These are phyloP conservation scores for Chlorophyllum brunneum DNA, from an alignment of 768 basidiomycete species.

Conservation along the genomic window DNA sequence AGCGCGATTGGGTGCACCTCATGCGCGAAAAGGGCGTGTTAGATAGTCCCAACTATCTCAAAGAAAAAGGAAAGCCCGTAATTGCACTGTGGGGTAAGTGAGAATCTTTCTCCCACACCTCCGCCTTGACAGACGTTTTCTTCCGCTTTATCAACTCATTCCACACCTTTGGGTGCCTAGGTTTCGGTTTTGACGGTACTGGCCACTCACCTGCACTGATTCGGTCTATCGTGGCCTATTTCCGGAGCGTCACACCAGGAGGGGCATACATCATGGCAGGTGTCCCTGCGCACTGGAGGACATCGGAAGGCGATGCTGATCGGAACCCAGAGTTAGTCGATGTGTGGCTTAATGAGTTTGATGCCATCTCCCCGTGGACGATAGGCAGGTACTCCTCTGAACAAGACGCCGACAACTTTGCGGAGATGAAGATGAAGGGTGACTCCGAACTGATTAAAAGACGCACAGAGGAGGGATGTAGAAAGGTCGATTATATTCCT, in stretches of 20 bases:
- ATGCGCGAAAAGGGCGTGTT: conserved; percentile 55
- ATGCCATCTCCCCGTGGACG: conserved; percentile 82
- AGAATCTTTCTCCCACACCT: background rate
- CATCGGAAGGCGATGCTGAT: conserved; percentile 66
- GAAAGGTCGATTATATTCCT: conserved; percentile 77
- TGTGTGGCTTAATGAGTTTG: conserved; percentile 75
- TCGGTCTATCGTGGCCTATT: conserved; percentile 48
- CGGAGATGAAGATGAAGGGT: conserved; percentile 54
- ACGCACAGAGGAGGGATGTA: conserved; percentile 38
- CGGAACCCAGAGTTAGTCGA: conserved; percentile 58
- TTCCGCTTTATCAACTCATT: background rate
- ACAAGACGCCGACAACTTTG: conserved; percentile 60
- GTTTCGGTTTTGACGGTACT: conserved; percentile 64
- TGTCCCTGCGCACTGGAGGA: conserved; percentile 72
- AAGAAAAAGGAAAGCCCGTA: conserved; percentile 66
- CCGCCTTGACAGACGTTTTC: background rate
- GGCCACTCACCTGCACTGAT: conserved; percentile 62
- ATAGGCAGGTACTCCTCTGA: conserved; percentile 65
- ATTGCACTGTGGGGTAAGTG: conserved; percentile 66
- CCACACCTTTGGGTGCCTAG: conserved; percentile 27
- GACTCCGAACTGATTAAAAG: conserved; percentile 59
- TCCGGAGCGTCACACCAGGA: conserved; percentile 61
- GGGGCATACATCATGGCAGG: conserved; percentile 76
- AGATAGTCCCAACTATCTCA: conserved; percentile 71
- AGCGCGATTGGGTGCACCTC: conserved; percentile 74